A percentile compares a stretch with the other conserved stretches of the same genome.
phyloP scores from a whole-genome alignment of 345 rosid genomes.

The Boechera stricta region DNA sequence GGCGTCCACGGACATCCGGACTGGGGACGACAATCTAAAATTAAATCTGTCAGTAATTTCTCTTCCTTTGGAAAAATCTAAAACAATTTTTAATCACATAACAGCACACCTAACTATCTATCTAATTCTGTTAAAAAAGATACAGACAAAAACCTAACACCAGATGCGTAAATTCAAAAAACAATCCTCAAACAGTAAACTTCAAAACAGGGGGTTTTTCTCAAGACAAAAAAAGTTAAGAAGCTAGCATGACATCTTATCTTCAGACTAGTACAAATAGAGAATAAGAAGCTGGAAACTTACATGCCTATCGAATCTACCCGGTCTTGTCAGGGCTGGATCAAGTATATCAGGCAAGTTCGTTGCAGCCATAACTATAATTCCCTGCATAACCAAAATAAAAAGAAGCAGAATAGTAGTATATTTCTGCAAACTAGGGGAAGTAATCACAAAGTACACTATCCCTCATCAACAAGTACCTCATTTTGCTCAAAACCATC shows the following conservation, averaged over 20 bases:
- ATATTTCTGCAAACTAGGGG: conserved; percentile 3
- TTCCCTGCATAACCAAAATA: conserved; percentile 63
- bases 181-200: neutral
- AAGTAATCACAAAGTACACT: conserved; percentile 15
- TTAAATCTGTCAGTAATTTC: conserved; percentile 42
- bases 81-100: neutral
- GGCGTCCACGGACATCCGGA: conserved; percentile 94
- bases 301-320: conserved; percentile 99
- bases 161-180: neutral
- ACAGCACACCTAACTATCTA: neutral
- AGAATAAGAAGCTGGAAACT: conserved; percentile 53
- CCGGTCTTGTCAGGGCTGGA: conserved; percentile 99
- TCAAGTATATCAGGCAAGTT: conserved; percentile 98
- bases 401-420: conserved; percentile 20
- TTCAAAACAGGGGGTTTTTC: conserved; percentile 14
- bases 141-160: neutral
- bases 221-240: neutral
- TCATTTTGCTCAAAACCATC: conserved; percentile 99
- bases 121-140: neutral
- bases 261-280: neutral
- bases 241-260: neutral
- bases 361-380: conserved; percentile 98
- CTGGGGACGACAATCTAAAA: conserved; percentile 90
- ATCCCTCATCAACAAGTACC: conserved; percentile 50
- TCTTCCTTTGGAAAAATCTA: conserved; percentile 1